Base-by-base conservation (phyloP, 1,139 yeast species). In the Suhomyces taliae region DNA sequence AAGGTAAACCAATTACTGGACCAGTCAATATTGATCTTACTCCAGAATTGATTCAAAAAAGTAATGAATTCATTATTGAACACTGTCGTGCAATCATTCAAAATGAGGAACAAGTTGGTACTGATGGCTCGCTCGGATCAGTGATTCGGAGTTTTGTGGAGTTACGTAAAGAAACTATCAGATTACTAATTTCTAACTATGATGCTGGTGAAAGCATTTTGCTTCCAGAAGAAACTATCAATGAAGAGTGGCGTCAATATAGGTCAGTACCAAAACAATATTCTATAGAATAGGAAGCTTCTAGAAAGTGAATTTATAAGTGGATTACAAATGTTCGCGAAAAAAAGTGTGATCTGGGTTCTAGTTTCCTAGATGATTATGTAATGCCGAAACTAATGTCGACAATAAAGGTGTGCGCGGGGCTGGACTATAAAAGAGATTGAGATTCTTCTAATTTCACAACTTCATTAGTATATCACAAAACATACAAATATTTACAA, bases 401-500 rank as follows among this genome's bases (percentile, higher is more conserved):
- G 34, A 32, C 32, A 29, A 9, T 29, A 10, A 15, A 10, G 6
- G 26, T 10, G 27, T n/a, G 24, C 10, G 11, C 4, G 12, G 15
- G 14, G 8, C 36, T 27, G 27, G 27, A 37, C 34, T 45, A 45
- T 45, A 45, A 38, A 45, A 44, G 41, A 12, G 33, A n/a, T 15
- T 8, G 14, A 10, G 34, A n/a, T 12, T 15, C 27, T 27, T 6
- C 6, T 4, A 19, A 19, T 2, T 19, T 24, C 11, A 27, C 2
- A 27, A 8, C 27, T 36, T 11, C 15, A 15, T 31, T 26, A 34
- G 11, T 29, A 27, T 15, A 12, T 32, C 29, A 37, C 27, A 27
- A 7, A 27, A 40, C 32, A 45, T 27, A 45, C 38, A 70, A 9
- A 29, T 9, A 29, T 29, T 51, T 39, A 70, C 51, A 64, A 76